Base-by-base conservation (phyloP, 305 asterid species). In the Solanum hybrid region DNA sequence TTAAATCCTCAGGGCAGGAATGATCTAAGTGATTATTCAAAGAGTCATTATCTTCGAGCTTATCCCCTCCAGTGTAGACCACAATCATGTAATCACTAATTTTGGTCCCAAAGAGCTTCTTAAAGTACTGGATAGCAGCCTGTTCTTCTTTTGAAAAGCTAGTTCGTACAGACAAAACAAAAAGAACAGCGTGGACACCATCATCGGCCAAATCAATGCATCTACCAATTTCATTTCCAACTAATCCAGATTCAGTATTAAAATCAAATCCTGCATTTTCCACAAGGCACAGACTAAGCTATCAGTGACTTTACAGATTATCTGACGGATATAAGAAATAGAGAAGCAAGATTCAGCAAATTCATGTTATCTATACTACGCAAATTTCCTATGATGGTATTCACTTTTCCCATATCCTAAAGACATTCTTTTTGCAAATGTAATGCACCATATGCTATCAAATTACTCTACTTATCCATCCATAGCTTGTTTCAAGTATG, bases 191-290 rank as follows among this genome's bases (percentile, higher is more conserved):
- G 90, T 97, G 98, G 88, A 97, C 93, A 26, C 99, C 98, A 89
- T 95, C 97, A 89, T 95, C 93, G 11, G 98, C 98, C 98, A 95
- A 92, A 71, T 80, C 80, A 40, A 97, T 90, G 93, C 98, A 96
- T 5, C 75, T 94, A 8, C 90, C 96, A 36, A 97, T 94, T 91
- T 96, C 98, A 10, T 90, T 91, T 2, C 94, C 95, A 78, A 94
- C 90, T 33, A 86, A 90, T 46, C 93, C 94, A 64, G 93, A 93
- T n/a, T 94, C 94, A 46, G 87, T 92, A 29, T 91, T 91, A 83
- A 90, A 89, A 89, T 95, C 96, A 89, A 95, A 40, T 11, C 98
- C 98, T 96, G 93, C 86, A 90, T 87, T 67, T 42, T 22, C 8
- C 42, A 69, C 31, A 34, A 77, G 16, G 83, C 46, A 34, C 46